A percentile compares a stretch with the other conserved stretches of the same genome.
phyloP scores from a whole-genome alignment of 768 basidiomycete species.

The Tephrocybe sp. region DNA sequence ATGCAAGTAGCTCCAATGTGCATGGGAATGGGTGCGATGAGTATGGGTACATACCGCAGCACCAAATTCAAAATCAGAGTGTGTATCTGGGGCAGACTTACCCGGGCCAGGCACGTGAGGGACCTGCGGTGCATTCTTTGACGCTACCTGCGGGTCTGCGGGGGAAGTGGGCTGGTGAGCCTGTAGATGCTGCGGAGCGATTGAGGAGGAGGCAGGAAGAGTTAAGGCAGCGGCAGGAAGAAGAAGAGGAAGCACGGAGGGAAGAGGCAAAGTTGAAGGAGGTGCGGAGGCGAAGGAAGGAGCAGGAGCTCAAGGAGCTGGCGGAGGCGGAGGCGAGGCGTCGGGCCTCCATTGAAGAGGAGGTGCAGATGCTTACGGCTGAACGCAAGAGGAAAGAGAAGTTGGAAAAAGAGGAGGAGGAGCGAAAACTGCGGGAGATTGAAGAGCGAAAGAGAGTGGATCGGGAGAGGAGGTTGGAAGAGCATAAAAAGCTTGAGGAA shows the following conservation, averaged over 20 bases:
- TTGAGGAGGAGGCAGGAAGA: slow-evolving; percentile 31
- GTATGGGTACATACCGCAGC: slow-evolving; percentile 20
- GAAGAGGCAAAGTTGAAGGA: slow-evolving; percentile 47
- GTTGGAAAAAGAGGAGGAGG: slow-evolving; percentile 47
- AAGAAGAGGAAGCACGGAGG: slow-evolving; percentile 40
- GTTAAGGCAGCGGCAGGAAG: slow-evolving; percentile 28
- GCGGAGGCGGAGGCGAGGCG: slow-evolving; percentile 43
- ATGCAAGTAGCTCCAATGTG: slow-evolving; percentile 31
- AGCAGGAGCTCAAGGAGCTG: slow-evolving; percentile 39
- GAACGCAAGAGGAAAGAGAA: slow-evolving; percentile 38
- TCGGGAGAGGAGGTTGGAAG: slow-evolving; percentile 48
- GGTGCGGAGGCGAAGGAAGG: slow-evolving; percentile 40
- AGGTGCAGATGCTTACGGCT: slow-evolving; percentile 35
- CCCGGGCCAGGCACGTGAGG: slow-evolving; percentile 6
- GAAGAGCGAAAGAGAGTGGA: slow-evolving; percentile 47
- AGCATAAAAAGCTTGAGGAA: slow-evolving; percentile 49
- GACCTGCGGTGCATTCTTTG: slow-evolving; percentile 6
- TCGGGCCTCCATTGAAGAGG: slow-evolving; percentile 38
- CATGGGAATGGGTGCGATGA: slow-evolving; percentile 17
- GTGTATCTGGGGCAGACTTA: slow-evolving; percentile 6
- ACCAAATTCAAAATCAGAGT: slow-evolving; percentile 14
- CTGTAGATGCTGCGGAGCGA: slow-evolving; percentile 34
- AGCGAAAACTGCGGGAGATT: slow-evolving; percentile 40
- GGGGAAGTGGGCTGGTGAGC: slow-evolving; percentile 37
- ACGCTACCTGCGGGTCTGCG: slow-evolving; percentile 25